Conservation (phyloP, 1,284 basidiomycete genomes). For the Marasmius sp. region DNA sequence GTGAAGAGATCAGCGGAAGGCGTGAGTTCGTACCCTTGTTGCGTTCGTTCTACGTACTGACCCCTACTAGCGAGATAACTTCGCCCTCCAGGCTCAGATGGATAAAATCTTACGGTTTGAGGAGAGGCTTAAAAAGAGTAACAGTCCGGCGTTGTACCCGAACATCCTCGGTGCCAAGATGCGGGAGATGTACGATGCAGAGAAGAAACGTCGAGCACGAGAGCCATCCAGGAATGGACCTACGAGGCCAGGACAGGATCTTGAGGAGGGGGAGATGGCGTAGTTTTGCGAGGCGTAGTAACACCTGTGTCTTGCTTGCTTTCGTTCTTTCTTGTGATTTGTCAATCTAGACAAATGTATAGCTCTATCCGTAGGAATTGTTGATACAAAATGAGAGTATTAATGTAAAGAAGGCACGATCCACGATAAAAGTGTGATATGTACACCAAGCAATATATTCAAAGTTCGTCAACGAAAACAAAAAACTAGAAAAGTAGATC, state of each 20-base stretch:
- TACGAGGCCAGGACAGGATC: slow-evolving; percentile 13
- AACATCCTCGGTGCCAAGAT: slow-evolving; percentile 67
- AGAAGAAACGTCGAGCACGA: slow-evolving; percentile 25
- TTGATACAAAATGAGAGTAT: not conserved
- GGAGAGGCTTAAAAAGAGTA: slow-evolving; percentile 47
- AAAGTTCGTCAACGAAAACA: slow-evolving; percentile 1
- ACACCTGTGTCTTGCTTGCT: not conserved
- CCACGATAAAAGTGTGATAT: not conserved
- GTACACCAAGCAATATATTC: slow-evolving; percentile 1
- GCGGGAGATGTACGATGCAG: slow-evolving; percentile 44
- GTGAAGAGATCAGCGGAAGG: slow-evolving; percentile 55
- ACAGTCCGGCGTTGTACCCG: slow-evolving; percentile 59
- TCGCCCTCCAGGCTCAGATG: slow-evolving; percentile 68
- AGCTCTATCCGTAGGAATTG: not conserved
- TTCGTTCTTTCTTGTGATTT: not conserved
- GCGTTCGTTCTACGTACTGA: slow-evolving; percentile 6
- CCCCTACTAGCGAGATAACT: slow-evolving; percentile 49
- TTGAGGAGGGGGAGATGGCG: slow-evolving; percentile 37
- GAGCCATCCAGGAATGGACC: slow-evolving; percentile 17
- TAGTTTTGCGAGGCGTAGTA: not conserved
- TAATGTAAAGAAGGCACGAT: not conserved
- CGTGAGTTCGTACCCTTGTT: slow-evolving; percentile 36
- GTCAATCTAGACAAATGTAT: not conserved
- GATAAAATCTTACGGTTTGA: slow-evolving; percentile 72
- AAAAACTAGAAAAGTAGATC: slow-evolving; percentile 28